A percentile compares a stretch with the other conserved stretches of the same genome.
Evolutionary conservation across 148 eudicot species (phyloP).

Genomic region (Nyssa sinensis): DNA sequence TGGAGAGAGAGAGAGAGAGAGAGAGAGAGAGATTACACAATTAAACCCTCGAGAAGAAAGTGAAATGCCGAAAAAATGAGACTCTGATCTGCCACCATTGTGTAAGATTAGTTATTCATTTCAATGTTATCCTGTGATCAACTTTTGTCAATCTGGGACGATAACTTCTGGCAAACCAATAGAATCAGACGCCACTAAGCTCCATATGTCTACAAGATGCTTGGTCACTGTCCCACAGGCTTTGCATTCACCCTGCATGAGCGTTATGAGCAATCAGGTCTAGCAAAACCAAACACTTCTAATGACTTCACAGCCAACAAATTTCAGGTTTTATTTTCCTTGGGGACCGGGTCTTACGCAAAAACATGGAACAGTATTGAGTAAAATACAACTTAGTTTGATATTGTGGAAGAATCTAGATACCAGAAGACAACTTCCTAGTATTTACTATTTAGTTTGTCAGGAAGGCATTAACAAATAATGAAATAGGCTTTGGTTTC

Average conservation of each 20-base stretch:
- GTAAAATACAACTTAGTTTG: neutral
- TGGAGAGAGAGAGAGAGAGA: conserved; percentile 9
- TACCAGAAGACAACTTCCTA: too few relatives aligned
- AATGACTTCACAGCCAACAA: neutral
- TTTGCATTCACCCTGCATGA: neutral
- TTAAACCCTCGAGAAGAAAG: neutral
- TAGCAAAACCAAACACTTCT: neutral
- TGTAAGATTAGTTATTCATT: neutral
- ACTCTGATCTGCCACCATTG: neutral
- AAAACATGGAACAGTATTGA: neutral
- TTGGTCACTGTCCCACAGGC: conserved; percentile 1
- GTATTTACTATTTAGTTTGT: too few relatives aligned
- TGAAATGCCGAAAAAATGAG: neutral
- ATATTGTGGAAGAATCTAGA: neutral
- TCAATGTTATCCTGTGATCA: neutral
- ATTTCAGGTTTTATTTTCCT: neutral
- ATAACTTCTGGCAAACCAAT: neutral
- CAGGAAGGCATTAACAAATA: too few relatives aligned
- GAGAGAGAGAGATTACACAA: neutral
- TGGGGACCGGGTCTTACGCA: neutral
- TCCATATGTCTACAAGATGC: neutral
- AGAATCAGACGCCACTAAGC: neutral
- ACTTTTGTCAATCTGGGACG: neutral
- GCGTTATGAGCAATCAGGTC: neutral
- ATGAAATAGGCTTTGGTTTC: too few relatives aligned